These are phyloP conservation scores for Neurospora sp. DNA, from an alignment of 495 filamentous ascomycete species.

Conservation along the genomic window DNA sequence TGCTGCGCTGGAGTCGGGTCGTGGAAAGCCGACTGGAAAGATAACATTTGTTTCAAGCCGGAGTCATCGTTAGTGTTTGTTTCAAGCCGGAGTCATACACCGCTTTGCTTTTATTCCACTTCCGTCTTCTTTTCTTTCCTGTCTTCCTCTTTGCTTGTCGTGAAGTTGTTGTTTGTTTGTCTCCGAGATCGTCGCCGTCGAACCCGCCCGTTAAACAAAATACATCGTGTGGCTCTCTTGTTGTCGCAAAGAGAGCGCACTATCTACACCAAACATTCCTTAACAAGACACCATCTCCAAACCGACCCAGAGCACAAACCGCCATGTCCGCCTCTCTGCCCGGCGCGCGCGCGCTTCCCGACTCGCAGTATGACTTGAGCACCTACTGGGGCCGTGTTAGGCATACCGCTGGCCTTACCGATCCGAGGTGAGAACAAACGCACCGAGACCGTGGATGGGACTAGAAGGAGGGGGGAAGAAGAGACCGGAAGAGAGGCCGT, in stretches of 20 bases:
- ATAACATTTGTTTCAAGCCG: background rate
- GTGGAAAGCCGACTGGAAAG: background rate
- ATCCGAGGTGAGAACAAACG: constrained; percentile 71
- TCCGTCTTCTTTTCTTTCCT: background rate
- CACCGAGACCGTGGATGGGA: background rate
- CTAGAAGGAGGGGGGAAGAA: background rate
- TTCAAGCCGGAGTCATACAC: background rate
- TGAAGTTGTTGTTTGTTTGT: background rate
- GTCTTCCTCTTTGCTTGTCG: background rate
- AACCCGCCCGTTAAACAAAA: background rate
- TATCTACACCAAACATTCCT: background rate
- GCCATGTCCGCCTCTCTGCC: constrained; percentile 85
- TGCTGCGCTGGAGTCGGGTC: background rate
- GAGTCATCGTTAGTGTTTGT: background rate
- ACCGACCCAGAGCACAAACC: background rate
- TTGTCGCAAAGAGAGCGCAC: background rate
- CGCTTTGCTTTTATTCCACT: background rate
- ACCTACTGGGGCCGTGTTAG: constrained; percentile 93
- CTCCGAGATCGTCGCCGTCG: background rate
- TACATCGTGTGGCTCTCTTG: background rate
- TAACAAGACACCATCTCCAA: background rate
- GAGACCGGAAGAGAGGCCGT: background rate
- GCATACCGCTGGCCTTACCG: constrained; percentile 81
- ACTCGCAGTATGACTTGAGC: constrained; percentile 81
- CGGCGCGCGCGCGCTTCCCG: constrained; percentile 73